Evolutionary conservation across 768 basidiomycete species (phyloP), one percentile per base, ranked within the genome.

Genomic region (Tylopilus plumbeoviolaceoides): DNA sequence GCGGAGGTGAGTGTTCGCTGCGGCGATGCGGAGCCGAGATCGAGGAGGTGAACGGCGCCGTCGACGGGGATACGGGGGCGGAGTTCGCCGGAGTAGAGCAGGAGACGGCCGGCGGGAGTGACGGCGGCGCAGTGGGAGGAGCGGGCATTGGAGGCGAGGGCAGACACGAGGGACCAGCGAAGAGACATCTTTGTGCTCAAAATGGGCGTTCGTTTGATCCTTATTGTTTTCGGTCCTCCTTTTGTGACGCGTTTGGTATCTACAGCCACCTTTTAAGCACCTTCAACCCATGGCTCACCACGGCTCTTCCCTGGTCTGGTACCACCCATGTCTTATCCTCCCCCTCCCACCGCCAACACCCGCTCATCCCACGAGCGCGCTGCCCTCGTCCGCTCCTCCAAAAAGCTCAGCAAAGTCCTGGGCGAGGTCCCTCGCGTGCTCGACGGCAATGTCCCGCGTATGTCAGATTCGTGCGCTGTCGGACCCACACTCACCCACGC

Each of bases 341-440:
- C 78, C 15, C 83, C 84, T 4, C 81, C 82, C 0, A 87, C 84
- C 21, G 78, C 72, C 15, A 85, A 87, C 65, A 67, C 73, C 17
- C 64, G 83, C 46, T 77, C 79, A 7, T 56, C 73, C 1, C 60
- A 73, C 21, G 79, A 84, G 63, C 78, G 83, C n/a, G 63, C 73
- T 9, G 79, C 79, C 48, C 75, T 86, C 21, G 60, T 82, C 28
- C 80, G 82, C 27, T 76, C 78, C 23, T 77, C 81, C 20, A 79
- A 75, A 59, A 86, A 85, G 69, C 74, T 87, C 20, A 76, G 77
- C 20, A 76, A 79, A 42, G 66, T 86, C 11, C 69, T 86, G 11
- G 84, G 84, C 12, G 71, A 75, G 18, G 78, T 81, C 15, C 84
- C 84, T n/a, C 80, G 77, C 52, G 70, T 84, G 30, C 56, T 80